Conservation (phyloP, 1,139 yeast species). For the Tardiomyces blankii region DNA sequence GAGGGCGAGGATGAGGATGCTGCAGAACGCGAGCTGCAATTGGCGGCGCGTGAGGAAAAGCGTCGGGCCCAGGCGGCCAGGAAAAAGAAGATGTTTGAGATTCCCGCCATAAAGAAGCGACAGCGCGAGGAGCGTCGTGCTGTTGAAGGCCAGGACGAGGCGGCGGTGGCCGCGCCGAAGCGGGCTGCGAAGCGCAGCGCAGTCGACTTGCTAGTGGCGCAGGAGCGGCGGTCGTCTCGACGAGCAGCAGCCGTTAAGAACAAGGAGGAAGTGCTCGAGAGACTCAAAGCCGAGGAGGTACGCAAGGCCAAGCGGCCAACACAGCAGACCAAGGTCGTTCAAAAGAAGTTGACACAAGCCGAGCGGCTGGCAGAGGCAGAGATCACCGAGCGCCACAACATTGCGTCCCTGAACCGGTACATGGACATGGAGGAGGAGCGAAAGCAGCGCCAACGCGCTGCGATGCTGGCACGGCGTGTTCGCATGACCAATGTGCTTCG, state of each 20-base stretch:
- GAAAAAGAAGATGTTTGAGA: constrained; percentile 16
- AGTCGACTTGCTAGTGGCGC: constrained; percentile 38
- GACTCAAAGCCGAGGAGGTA: constrained; percentile 59
- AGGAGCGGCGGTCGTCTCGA: constrained; percentile 63
- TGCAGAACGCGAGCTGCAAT: constrained; percentile 23
- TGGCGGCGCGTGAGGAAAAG: constrained; percentile 18
- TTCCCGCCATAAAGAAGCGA: constrained; percentile 8
- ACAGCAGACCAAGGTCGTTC: neutral
- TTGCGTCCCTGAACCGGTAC: constrained; percentile 60
- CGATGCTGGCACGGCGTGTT: constrained; percentile 53
- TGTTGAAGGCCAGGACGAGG: constrained; percentile 6
- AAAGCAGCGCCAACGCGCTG: constrained; percentile 64
- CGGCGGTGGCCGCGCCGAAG: constrained; percentile 3
- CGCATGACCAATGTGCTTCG: constrained; percentile 49
- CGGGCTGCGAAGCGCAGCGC: constrained; percentile 13
- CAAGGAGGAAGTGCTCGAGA: constrained; percentile 66
- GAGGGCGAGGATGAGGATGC: constrained; percentile 24
- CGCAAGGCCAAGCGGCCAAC: constrained; percentile 34
- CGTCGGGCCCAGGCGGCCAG: constrained; percentile 15
- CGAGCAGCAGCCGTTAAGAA: constrained; percentile 71
- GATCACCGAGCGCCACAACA: constrained; percentile 71
- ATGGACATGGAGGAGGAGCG: constrained; percentile 78
- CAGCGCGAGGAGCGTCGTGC: neutral
- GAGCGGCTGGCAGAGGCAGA: constrained; percentile 78
- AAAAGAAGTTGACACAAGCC: constrained; percentile 57